Evolutionary conservation across 768 basidiomycete species (phyloP).

Genomic region (Collybia sordida): DNA sequence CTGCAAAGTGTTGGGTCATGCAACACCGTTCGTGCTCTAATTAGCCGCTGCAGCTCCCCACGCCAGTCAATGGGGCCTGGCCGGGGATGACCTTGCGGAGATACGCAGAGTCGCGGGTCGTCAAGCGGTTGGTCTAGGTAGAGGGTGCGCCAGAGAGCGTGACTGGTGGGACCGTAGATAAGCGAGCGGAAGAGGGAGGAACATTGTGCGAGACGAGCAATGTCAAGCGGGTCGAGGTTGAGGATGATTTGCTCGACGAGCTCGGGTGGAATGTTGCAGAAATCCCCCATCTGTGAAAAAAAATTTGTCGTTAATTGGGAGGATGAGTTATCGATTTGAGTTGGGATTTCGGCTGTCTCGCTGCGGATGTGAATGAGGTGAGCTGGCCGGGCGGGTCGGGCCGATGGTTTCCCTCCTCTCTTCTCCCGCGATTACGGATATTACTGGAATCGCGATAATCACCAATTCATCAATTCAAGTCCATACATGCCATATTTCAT

Average conservation of each 20-base stretch:
- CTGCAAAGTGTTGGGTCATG: slow-evolving; percentile 29
- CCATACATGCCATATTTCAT: too few relatives aligned
- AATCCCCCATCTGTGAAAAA: too few relatives aligned
- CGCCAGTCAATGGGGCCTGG: slow-evolving; percentile 47
- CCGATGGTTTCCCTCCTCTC: not conserved
- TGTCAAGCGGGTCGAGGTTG: slow-evolving; percentile 58
- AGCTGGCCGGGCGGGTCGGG: not conserved
- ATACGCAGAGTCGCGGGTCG: slow-evolving; percentile 55
- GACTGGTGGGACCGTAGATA: slow-evolving; percentile 45
- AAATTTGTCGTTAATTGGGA: slow-evolving; percentile 21
- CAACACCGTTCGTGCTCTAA: slow-evolving; percentile 54
- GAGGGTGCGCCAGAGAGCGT: slow-evolving; percentile 61
- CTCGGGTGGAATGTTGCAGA: slow-evolving; percentile 56
- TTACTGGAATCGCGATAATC: too few relatives aligned
- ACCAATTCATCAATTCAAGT: too few relatives aligned
- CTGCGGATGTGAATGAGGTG: too few relatives aligned
- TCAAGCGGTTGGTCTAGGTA: slow-evolving; percentile 67
- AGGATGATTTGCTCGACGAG: slow-evolving; percentile 58
- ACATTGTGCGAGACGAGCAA: slow-evolving; percentile 52
- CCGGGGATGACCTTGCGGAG: slow-evolving; percentile 30
- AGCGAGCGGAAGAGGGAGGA: slow-evolving; percentile 40
- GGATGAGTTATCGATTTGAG: not conserved
- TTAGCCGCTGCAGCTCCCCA: slow-evolving; percentile 48
- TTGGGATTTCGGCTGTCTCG: too few relatives aligned
- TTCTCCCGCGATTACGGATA: too few relatives aligned